Evolutionary conservation across 176 grass and related monocot species (phyloP).

Genomic region (Puccinellia tenuiflora): DNA sequence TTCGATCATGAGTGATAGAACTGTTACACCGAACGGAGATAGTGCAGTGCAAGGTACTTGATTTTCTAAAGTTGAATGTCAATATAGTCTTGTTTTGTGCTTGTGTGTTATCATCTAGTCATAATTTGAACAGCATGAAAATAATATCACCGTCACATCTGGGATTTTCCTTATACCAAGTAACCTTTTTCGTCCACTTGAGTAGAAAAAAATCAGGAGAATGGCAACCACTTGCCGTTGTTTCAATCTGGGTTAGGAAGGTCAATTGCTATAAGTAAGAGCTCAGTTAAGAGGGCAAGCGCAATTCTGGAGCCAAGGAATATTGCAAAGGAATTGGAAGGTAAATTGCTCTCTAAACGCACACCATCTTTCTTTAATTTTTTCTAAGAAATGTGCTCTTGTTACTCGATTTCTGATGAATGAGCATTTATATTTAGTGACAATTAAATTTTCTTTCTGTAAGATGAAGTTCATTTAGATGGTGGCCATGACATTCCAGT

Average conservation of each 20-base stretch:
- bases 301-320: conserved; percentile 52
- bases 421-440: conserved; percentile 5
- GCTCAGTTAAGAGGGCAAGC: conserved; percentile 48
- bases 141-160: conserved; percentile 3
- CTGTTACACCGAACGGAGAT: conserved; percentile 32
- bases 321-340: conserved; percentile 50
- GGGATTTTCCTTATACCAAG: conserved; percentile 14
- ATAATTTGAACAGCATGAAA: not conserved
- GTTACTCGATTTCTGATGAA: not conserved
- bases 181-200: conserved; percentile 4
- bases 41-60: conserved; percentile 27
- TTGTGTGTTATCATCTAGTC: not conserved
- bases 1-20: conserved; percentile 32
- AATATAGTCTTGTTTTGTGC: conserved; percentile 15
- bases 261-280: conserved; percentile 49
- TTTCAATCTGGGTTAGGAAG: conserved; percentile 44
- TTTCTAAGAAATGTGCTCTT: not conserved
- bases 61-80: conserved; percentile 15
- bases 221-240: conserved; percentile 24
- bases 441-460: conserved; percentile 1
- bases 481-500: conserved; percentile 23
- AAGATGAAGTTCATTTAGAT: conserved; percentile 49
- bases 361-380: not conserved
- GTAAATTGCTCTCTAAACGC: conserved; percentile 20
- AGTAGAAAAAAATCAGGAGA: conserved; percentile 24